Base-by-base conservation (phyloP, 2,329 filamentous ascomycete species). In the Aspergillus neotritici region DNA sequence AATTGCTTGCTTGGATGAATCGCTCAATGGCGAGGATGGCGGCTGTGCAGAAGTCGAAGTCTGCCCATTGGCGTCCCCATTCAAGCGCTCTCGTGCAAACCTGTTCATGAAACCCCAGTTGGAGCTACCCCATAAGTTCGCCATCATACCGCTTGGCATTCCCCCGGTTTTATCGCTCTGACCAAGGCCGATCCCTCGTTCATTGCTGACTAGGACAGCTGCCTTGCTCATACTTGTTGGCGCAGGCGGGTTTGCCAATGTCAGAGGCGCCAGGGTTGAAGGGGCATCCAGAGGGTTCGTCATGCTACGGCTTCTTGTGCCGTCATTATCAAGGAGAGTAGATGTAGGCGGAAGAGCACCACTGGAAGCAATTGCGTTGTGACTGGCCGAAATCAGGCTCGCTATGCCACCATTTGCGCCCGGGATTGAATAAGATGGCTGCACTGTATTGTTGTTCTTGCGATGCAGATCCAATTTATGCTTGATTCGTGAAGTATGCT, bases 71-170 rank as follows among this genome's bases (percentile, higher is more conserved):
- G 65, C 60, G 41, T 54, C 51, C 52, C 59, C 39, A 36, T 66
- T 66, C 21, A 71, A 55, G n/a, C 78, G 75, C 35, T 78, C 76
- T 14, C 72, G 68, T 53, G 77, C 78, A 30, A 84, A 62, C 29
- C 76, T 74, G 52, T 84, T 84, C 46, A 85, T 68, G 50, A 79
- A 78, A 11, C 80, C 80, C 87, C 89, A 95, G 36, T 89, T 83
- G 44, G 82, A 85, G 57, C 83, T 94, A 38, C 91, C 91, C 91
- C 91, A 97, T 43, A 94, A 78, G 62, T 97, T 97, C 28, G 90
- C 90, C 72, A 95, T 80, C 48, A 96, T 82, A 11, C 87, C 88
- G 38, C 86, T 86, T 1, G 90, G 87, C 67, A 95, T 80, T 15
- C 79, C 79, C 33, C 84, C 80, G n/a, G 76, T 76, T 36, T 74